Base-by-base conservation (phyloP, 2,329 filamentous ascomycete genomes). In the Cladosporium austrohemisphaericum region DNA sequence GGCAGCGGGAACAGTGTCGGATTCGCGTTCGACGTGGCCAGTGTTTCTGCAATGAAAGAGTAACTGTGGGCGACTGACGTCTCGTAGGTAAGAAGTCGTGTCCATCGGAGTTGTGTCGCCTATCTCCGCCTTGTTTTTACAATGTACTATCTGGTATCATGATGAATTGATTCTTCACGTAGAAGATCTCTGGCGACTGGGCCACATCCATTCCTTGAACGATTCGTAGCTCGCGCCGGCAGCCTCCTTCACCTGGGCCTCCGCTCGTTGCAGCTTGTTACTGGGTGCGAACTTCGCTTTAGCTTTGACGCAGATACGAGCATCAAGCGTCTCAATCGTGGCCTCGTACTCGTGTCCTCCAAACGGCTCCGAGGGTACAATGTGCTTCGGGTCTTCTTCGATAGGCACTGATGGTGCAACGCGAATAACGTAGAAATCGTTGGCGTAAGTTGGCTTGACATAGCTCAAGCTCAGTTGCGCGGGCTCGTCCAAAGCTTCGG, bases 341-440 rank as follows among this genome's bases (percentile, higher is more conserved):
- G 73, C 79, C 31, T 67, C 65, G 35, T 78, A 79, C 70, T 77
- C 82, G 8, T 57, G 56, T 35, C 56, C 61, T 35, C 54, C 58
- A 11, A 41, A 18, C 8, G 70, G 73, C 22, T 59, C 59, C 35
- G 73, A 72, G 9, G 53, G 53, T 4, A 62, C 55, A 11, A 56
- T 50, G 26, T 61, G 47, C 37, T 55, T 40, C 25, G 59, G 49
- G 38, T 62, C 56, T 44, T 57, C 28, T 22, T 56, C 52, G 19
- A 54, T 53, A 41, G 28, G 32, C 22, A 52, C 37, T 20, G 56
- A 60, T 25, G 71, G 75, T 44, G 69, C 64, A 10, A 75, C 72
- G 49, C 75, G 71, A 5, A 89, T 68, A 25, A 85, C 72, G 66
- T 87, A 88, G 64, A 85, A 86, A 31, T 73, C 70, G 46, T 78